phyloP scores from a whole-genome alignment of 2,329 filamentous ascomycete genomes.

The Aaosphaeria arxii region DNA sequence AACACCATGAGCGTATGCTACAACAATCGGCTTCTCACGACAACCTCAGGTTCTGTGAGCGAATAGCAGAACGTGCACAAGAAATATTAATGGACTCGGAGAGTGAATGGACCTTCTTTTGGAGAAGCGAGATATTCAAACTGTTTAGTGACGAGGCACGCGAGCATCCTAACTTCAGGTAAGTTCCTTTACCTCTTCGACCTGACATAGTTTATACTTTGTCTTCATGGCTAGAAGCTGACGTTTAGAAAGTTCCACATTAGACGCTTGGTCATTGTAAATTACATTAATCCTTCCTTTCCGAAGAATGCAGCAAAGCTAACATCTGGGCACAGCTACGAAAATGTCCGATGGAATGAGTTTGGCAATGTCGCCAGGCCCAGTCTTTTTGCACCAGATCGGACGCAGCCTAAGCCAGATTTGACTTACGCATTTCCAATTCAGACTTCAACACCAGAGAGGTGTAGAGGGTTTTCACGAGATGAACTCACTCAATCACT shows the following conservation, averaged over 20 bases:
- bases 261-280: not conserved
- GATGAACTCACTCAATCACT: not conserved
- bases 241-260: not conserved
- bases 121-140: too few relatives aligned
- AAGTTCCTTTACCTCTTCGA: too few relatives aligned
- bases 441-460: too few relatives aligned
- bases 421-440: not conserved
- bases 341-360: not conserved
- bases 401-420: not conserved
- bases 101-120: too few relatives aligned
- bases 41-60: too few relatives aligned
- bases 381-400: not conserved
- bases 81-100: too few relatives aligned
- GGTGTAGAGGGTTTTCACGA: too few relatives aligned
- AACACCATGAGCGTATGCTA: not conserved
- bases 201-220: not conserved
- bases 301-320: not conserved
- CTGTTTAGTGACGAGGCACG: too few relatives aligned
- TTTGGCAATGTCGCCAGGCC: not conserved
- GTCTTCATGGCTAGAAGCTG: not conserved
- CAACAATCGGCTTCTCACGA: not conserved
- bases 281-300: not conserved
- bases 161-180: too few relatives aligned
- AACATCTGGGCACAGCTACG: not conserved
- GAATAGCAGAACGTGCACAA: too few relatives aligned